These are phyloP conservation scores for Mycena capillaripes DNA, from an alignment of 768 basidiomycete species.

Conservation along the genomic window DNA sequence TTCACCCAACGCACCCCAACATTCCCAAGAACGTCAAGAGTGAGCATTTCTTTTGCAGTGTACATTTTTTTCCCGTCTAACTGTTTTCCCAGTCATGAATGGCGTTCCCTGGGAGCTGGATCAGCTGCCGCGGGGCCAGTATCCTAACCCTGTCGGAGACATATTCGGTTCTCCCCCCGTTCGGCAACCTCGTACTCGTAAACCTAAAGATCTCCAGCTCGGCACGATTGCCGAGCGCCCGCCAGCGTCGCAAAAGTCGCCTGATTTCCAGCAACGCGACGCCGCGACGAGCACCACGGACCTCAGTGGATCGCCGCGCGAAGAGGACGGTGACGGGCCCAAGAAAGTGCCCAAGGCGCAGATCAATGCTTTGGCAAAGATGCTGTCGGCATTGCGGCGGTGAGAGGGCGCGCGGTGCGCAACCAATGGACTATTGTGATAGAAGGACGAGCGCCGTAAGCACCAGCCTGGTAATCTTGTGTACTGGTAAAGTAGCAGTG, in stretches of 20 bases:
- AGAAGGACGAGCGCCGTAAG: conserved; percentile 37
- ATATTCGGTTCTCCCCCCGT: conserved; percentile 71
- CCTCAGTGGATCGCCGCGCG: conserved; percentile 56
- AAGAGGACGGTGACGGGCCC: conserved; percentile 62
- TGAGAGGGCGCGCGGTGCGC: conserved; percentile 51
- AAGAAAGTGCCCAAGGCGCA: conserved; percentile 92
- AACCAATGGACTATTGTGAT: conserved; percentile 36
- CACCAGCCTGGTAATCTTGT: conserved; percentile 53
- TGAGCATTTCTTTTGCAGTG: conserved; percentile 54
- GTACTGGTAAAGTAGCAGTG: conserved; percentile 68
- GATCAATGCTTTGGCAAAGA: conserved; percentile 92
- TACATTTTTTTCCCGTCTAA: conserved; percentile 24
- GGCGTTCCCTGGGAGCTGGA: conserved; percentile 84
- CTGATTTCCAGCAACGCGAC: conserved; percentile 67
- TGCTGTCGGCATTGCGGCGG: conserved; percentile 86
- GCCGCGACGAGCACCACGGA: conserved; percentile 85
- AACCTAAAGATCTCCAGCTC: conserved; percentile 74
- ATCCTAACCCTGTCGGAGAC: conserved; percentile 68
- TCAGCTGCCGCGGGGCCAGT: conserved; percentile 76
- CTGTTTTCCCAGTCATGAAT: conserved; percentile 68
- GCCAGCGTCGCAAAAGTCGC: conserved; percentile 54
- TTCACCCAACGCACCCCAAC: conserved; percentile 26
- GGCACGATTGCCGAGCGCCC: conserved; percentile 86
- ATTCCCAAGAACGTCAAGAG: conserved; percentile 86
- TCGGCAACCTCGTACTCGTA: conserved; percentile 77